These are phyloP conservation scores for Lenwebbia sp. DNA, from an alignment of 345 rosid species.

Conservation along the genomic window DNA sequence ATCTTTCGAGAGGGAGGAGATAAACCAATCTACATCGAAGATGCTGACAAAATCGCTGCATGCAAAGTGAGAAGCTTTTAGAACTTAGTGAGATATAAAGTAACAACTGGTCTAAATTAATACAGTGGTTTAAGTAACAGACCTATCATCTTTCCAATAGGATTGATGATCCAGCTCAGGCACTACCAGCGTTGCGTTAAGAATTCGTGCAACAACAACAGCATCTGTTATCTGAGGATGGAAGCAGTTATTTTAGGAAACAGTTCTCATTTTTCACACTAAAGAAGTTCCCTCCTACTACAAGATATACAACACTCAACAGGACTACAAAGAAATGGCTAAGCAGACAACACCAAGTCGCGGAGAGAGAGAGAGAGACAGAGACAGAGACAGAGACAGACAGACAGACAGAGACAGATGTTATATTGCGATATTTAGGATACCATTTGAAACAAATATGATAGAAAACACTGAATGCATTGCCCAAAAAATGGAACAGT, in stretches of 20 bases:
- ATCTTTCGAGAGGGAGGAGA: slow-evolving; percentile 78
- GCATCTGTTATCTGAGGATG: slow-evolving; percentile 85
- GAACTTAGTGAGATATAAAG: not conserved
- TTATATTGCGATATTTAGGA: not conserved
- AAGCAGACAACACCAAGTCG: not conserved
- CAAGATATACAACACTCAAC: not conserved
- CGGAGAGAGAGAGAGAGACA: not conserved
- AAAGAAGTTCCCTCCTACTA: not conserved
- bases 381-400: not conserved
- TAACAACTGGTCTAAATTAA: not conserved
- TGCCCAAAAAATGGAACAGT: not conserved
- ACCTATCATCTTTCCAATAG: slow-evolving; percentile 97
- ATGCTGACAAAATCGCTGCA: slow-evolving; percentile 90
- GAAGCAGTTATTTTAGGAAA: not conserved
- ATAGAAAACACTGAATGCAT: not conserved
- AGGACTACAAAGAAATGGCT: not conserved
- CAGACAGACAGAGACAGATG: not conserved
- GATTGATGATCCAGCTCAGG: slow-evolving; percentile 97
- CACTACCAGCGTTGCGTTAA: slow-evolving; percentile 88
- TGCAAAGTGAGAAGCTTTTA: not conserved
- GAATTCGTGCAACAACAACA: slow-evolving; percentile 88
- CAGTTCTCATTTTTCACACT: not conserved
- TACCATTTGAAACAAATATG: not conserved
- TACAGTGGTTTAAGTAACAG: not conserved
- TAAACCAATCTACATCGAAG: slow-evolving; percentile 91